Base-by-base conservation (phyloP, 371 early-diverging fungal genomes). In the Rhizopus arrhizus region DNA sequence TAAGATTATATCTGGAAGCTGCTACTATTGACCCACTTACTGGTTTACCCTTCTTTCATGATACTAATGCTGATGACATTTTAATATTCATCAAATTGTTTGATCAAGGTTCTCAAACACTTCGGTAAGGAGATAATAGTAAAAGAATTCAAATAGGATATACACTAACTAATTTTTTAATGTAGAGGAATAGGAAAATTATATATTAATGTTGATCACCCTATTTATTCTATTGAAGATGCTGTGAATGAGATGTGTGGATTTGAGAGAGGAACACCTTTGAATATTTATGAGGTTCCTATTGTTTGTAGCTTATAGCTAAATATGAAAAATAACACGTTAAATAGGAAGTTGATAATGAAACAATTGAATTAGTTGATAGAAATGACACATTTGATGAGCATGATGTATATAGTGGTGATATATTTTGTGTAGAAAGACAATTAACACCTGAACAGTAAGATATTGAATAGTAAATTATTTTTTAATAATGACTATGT, bases 401-500 rank as follows among this genome's bases (percentile, higher is more conserved):
- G 10, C 82, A 89, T 33, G 92, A 92, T 62, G 74, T 95, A 40
- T 85, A 85, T 56, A 32, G 84, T 59, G 96, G 96, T 8, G 95
- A 95, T 69, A 95, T 95, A 48, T 77, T 95, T 57, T 88, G 88
- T 66, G 88, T 87, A 66, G 92, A 93, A 64, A 75, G 73, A 45
- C 82, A 77, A 5, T 35, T 82, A 33, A 64, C 76, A 12, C 57
- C 65, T 8, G 67, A 78, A 48, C 79, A 85, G 89, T 86, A 83
- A 49, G 22, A 22, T 22, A 22, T 22, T 22, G 22, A 75, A n/a
- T 34, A 47, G 22, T n/a, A 11, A 43, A 15, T n/a, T 15, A 43
- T 9, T n/a, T 15, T n/a, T n/a, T 13, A 8, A 47, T 12, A 28
- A 47, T 5, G 22, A 47, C 8, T 3, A 33, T 35, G 15, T 35